These are phyloP conservation scores for Gigaspora rosea DNA, from an alignment of 192 early-diverging fungal species.

Conservation along the genomic window DNA sequence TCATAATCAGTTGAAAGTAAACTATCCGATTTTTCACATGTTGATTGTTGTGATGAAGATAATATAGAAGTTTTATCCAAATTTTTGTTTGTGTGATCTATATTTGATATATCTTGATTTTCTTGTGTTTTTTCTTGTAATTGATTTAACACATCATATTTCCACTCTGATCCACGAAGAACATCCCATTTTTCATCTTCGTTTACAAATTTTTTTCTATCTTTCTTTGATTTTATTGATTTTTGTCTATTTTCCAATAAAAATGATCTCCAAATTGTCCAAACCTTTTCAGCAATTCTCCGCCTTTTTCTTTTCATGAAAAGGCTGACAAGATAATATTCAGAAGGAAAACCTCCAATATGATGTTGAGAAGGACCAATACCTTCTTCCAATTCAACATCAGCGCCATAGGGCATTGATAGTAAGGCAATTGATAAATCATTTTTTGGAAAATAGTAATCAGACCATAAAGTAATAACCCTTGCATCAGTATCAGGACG, in stretches of 20 bases:
- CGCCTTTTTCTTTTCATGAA: constrained; percentile 23
- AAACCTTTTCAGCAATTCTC: constrained; percentile 19
- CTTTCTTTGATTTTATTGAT: background rate
- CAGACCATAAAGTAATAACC: constrained; percentile 39
- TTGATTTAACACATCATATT: background rate
- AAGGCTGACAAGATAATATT: constrained; percentile 16
- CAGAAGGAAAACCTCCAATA: constrained; percentile 4
- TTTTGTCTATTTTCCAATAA: constrained; percentile 24
- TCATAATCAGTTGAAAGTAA: background rate
- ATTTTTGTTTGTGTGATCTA: background rate
- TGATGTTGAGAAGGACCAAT: background rate
- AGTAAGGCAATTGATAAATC: constrained; percentile 25
- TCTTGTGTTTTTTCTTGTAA: background rate
- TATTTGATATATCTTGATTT: background rate
- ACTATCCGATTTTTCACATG: background rate
- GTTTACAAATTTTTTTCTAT: background rate
- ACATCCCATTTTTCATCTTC: constrained; percentile 6
- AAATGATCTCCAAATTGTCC: constrained; percentile 28
- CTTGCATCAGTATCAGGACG: constrained; percentile 40
- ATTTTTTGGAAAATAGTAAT: constrained; percentile 43
- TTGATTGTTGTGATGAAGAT: background rate
- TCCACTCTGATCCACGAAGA: too few species aligned
- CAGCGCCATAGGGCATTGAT: constrained; percentile 1
- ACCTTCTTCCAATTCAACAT: background rate
- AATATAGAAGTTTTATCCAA: background rate